phyloP scores from a whole-genome alignment of 1,284 basidiomycete species.

The Cutaneotrichosporon curvatum region DNA sequence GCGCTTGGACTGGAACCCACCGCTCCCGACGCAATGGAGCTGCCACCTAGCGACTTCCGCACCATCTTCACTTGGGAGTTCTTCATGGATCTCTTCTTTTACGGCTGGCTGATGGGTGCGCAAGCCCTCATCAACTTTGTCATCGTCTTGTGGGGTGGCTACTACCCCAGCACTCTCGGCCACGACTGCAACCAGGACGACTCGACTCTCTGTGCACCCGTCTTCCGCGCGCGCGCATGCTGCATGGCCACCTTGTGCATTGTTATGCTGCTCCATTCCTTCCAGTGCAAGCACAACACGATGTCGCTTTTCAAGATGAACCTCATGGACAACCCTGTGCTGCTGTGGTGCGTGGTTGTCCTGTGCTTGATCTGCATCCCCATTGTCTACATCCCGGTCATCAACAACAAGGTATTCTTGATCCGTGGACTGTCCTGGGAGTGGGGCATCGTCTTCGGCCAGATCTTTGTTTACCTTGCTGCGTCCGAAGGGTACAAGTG shows the following conservation, averaged over 20 bases:
- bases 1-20: constrained; percentile 58
- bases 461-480: constrained; percentile 38
- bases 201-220: constrained; percentile 29
- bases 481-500: constrained; percentile 37
- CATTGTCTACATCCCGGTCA: constrained; percentile 44
- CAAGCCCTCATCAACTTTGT: constrained; percentile 54
- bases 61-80: constrained; percentile 53
- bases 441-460: constrained; percentile 45
- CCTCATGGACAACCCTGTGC: constrained; percentile 51
- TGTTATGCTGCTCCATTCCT: constrained; percentile 46
- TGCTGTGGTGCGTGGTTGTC: constrained; percentile 49
- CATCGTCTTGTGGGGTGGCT: constrained; percentile 53
- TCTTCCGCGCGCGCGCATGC: constrained; percentile 55
- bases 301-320: constrained; percentile 50
- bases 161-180: constrained; percentile 23
- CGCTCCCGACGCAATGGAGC: constrained; percentile 55
- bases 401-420: constrained; percentile 45
- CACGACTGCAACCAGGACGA: constrained; percentile 50
- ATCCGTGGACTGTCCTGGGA: constrained; percentile 39
- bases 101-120: constrained; percentile 59
- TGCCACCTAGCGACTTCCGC: constrained; percentile 52
- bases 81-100: constrained; percentile 56
- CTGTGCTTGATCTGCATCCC: constrained; percentile 40
- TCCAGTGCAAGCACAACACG: constrained; percentile 45
- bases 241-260: constrained; percentile 54